Conservation (phyloP, 164 flowering plant genomes). For the grape (Vitis vinifera) region DNA sequence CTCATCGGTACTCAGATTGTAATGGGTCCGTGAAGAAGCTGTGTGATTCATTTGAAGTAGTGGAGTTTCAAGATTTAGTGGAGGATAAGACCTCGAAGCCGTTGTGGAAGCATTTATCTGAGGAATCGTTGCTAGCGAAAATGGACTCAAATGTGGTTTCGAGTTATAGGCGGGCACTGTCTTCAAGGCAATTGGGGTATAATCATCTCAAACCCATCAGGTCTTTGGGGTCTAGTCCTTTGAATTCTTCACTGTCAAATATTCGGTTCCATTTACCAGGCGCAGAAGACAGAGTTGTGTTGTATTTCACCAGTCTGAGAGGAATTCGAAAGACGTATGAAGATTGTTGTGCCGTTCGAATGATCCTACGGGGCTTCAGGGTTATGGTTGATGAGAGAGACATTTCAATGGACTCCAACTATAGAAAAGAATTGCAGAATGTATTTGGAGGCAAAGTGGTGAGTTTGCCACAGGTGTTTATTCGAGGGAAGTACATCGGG, state of each 20-base stretch:
- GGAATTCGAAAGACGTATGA: slow-evolving; percentile 87
- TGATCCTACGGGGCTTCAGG: slow-evolving; percentile 70
- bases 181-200: slow-evolving; percentile 36
- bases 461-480: slow-evolving; percentile 76
- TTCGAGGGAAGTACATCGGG: slow-evolving; percentile 69
- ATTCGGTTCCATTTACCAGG: slow-evolving; percentile 24
- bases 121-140: slow-evolving; percentile 65
- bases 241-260: slow-evolving; percentile 14
- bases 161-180: slow-evolving; percentile 49
- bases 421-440: slow-evolving; percentile 58
- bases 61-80: neutral
- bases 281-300: slow-evolving; percentile 52
- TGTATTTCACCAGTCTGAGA: slow-evolving; percentile 80
- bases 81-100: slow-evolving; percentile 39
- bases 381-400: slow-evolving; percentile 87
- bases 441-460: slow-evolving; percentile 46
- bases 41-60: slow-evolving; percentile 15
- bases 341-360: slow-evolving; percentile 70
- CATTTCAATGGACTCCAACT: slow-evolving; percentile 81
- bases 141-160: slow-evolving; percentile 67
- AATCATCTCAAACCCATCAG: slow-evolving; percentile 9
- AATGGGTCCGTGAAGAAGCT: slow-evolving; percentile 19
- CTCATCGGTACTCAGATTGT: slow-evolving; percentile 1
- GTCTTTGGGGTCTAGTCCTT: slow-evolving; percentile 25
- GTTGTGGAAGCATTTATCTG: slow-evolving; percentile 80